Conservation (phyloP, 208 protist genomes). For the Phytomonas serpens region DNA sequence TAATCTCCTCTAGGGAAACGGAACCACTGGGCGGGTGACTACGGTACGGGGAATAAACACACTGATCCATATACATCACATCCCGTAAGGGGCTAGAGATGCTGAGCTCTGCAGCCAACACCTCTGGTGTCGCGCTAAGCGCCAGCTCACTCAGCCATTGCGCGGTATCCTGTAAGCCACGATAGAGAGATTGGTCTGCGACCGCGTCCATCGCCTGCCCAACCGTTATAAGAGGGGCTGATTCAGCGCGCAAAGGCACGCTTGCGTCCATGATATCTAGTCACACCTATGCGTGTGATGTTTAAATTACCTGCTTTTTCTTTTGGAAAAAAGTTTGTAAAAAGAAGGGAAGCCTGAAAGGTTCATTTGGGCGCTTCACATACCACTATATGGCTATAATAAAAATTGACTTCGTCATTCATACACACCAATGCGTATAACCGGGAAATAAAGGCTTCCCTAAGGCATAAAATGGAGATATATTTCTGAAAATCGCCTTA, state of each 20-base stretch:
- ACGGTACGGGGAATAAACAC: not conserved
- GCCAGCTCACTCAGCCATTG: constrained; percentile 64
- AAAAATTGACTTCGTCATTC: not conserved
- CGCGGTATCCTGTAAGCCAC: constrained; percentile 42
- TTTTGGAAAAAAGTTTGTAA: not conserved
- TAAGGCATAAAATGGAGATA: not conserved
- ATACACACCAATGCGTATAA: not conserved
- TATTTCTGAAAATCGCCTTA: not conserved
- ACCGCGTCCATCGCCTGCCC: constrained; percentile 48
- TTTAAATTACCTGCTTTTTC: not conserved
- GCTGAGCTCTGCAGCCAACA: constrained; percentile 10
- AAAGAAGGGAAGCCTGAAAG: not conserved
- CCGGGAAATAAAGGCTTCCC: not conserved
- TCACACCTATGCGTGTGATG: not conserved
- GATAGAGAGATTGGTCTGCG: constrained; percentile 41
- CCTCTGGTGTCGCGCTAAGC: constrained; percentile 34
- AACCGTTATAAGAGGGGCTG: constrained; percentile 15
- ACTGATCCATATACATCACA: not conserved
- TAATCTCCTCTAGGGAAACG: constrained; percentile 8
- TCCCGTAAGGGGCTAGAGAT: constrained; percentile 2
- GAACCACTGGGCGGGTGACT: not conserved
- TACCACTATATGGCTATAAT: not conserved
- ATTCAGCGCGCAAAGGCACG: not conserved
- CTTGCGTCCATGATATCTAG: not conserved
- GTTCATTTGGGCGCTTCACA: not conserved